phyloP scores from a whole-genome alignment of 2,329 filamentous ascomycete species.

The Monosporascus sp. region DNA sequence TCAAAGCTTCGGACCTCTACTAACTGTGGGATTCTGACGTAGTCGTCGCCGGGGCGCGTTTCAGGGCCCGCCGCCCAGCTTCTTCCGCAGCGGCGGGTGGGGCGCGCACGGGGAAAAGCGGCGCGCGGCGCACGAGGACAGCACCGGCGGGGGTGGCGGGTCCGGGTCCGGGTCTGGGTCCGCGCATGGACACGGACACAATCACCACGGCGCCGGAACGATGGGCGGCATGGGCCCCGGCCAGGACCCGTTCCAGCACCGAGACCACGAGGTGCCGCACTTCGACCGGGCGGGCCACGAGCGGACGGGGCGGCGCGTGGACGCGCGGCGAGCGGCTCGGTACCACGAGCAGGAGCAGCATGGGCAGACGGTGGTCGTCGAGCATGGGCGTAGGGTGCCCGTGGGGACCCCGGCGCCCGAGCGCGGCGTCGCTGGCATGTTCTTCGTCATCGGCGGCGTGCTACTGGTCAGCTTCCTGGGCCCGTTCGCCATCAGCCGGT shows the following conservation, averaged over 20 bases:
- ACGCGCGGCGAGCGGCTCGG: conserved; percentile 39
- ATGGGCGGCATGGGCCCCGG: conserved; percentile 55
- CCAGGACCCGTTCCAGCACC: conserved; percentile 39
- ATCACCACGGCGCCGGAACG: not conserved
- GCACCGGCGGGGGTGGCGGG: conserved; percentile 17
- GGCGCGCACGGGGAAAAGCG: conserved; percentile 58
- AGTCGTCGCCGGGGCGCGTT: conserved; percentile 68
- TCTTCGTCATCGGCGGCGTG: conserved; percentile 45
- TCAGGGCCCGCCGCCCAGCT: conserved; percentile 80
- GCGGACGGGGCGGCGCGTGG: conserved; percentile 63
- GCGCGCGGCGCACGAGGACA: conserved; percentile 43
- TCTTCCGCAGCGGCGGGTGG: conserved; percentile 79
- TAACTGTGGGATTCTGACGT: no score
- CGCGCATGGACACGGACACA: no score
- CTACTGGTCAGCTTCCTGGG: conserved; percentile 40
- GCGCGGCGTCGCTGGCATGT: conserved; percentile 35
- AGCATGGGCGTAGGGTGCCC: conserved; percentile 8
- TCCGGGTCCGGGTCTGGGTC: no score
- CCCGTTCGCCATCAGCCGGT: conserved; percentile 36
- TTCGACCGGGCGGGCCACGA: conserved; percentile 73
- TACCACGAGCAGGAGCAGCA: conserved; percentile 28
- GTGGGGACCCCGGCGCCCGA: conserved; percentile 33
- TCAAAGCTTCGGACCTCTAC: no score
- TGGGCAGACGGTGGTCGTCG: not conserved
- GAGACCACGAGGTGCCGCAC: conserved; percentile 55